Evolutionary conservation across 305 asterid species (phyloP).

Genomic region (Solanum hybrid): DNA sequence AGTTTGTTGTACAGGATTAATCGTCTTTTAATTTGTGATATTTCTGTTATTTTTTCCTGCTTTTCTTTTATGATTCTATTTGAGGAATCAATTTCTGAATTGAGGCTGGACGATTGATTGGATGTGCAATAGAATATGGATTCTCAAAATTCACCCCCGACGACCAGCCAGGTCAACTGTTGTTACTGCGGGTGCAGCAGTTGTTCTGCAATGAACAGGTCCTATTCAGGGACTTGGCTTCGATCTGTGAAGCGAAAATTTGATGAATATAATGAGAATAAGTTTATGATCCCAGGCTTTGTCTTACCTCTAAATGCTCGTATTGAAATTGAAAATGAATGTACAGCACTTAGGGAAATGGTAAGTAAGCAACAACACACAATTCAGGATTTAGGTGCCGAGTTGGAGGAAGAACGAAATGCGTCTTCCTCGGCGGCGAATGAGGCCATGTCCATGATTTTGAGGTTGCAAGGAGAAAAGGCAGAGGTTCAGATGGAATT

Average conservation of each 20-base stretch:
- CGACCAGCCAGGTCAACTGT: slow-evolving; percentile 37
- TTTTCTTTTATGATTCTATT: slow-evolving; percentile 7
- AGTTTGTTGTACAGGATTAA: not conserved
- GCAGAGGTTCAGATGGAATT: slow-evolving; percentile 97
- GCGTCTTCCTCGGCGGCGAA: slow-evolving; percentile 91
- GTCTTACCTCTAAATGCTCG: slow-evolving; percentile 65
- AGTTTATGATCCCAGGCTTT: slow-evolving; percentile 48
- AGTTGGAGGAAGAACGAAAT: slow-evolving; percentile 93
- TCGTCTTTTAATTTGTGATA: not conserved
- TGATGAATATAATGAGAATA: slow-evolving; percentile 40
- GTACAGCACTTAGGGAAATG: slow-evolving; percentile 67
- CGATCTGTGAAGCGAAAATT: slow-evolving; percentile 76
- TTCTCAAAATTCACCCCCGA: slow-evolving; percentile 28
- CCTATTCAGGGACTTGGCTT: slow-evolving; percentile 41
- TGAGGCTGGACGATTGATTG: slow-evolving; percentile 17
- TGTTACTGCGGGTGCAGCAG: slow-evolving; percentile 73
- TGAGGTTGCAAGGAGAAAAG: slow-evolving; percentile 94
- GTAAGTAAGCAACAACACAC: slow-evolving; percentile 70
- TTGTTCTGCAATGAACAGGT: slow-evolving; percentile 39
- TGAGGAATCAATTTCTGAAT: slow-evolving; percentile 15
- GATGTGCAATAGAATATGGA: slow-evolving; percentile 44
- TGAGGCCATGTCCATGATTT: slow-evolving; percentile 99
- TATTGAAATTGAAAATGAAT: slow-evolving; percentile 70
- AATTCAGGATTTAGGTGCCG: slow-evolving; percentile 62
- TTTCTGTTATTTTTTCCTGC: not conserved